Evolutionary conservation across 257 asterid genomes (phyloP).

Genomic region (Salvia hispanica): DNA sequence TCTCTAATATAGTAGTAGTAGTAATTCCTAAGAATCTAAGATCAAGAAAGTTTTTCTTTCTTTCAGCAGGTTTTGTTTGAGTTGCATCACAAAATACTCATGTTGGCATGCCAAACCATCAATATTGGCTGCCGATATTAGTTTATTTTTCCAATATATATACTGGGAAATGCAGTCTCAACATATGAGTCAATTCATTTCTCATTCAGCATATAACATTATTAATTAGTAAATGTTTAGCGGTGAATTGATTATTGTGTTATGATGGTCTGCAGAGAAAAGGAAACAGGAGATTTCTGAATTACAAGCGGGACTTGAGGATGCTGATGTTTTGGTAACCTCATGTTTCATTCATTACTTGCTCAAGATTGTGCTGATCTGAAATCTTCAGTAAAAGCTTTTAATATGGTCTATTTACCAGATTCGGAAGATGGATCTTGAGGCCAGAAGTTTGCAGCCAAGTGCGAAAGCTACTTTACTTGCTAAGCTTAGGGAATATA

Average conservation of each 20-base stretch:
- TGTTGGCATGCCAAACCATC: slow-evolving; percentile 5
- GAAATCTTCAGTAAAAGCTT: slow-evolving; percentile 23
- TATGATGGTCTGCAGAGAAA: slow-evolving; percentile 52
- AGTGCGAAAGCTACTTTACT: slow-evolving; percentile 78
- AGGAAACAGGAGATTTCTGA: slow-evolving; percentile 65
- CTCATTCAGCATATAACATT: slow-evolving; percentile 24
- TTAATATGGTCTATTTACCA: slow-evolving; percentile 34
- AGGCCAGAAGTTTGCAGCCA: slow-evolving; percentile 92
- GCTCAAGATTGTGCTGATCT: slow-evolving; percentile 10
- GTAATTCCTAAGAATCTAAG: neutral
- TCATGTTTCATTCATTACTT: slow-evolving; percentile 10
- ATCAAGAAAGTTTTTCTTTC: neutral
- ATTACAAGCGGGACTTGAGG: slow-evolving; percentile 73
- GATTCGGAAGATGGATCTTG: slow-evolving; percentile 95
- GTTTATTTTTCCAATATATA: slow-evolving; percentile 3
- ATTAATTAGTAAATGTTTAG: slow-evolving; percentile 7
- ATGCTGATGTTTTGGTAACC: slow-evolving; percentile 78
- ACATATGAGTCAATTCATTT: slow-evolving; percentile 11
- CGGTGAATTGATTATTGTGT: slow-evolving; percentile 26
- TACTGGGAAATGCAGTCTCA: neutral
- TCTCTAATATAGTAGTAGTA: neutral
- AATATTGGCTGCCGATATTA: slow-evolving; percentile 1
- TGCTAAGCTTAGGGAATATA: slow-evolving; percentile 94
- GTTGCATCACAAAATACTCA: slow-evolving; percentile 16
- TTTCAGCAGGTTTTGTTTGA: slow-evolving; percentile 1